Conservation (phyloP, 148 eudicot species). For the Polygonum maritimum region DNA sequence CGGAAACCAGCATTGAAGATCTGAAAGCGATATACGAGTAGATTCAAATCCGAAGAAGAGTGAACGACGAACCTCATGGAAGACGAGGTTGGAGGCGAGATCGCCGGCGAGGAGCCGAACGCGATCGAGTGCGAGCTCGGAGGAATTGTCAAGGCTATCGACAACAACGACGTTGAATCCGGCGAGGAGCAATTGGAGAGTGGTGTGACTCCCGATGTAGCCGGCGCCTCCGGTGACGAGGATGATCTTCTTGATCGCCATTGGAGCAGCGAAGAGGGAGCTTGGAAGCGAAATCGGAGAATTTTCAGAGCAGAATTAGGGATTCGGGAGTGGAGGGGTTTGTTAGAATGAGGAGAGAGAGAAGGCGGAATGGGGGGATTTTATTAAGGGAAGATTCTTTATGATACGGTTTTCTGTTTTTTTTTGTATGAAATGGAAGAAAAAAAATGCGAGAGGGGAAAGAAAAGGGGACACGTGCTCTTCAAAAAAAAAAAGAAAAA, state of each 20-base stretch:
- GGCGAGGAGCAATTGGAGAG: conserved; percentile 54
- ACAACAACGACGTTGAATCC: conserved; percentile 63
- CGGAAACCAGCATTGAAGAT: neutral
- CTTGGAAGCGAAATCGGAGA: conserved; percentile 3
- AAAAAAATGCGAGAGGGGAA: neutral
- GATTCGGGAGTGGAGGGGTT: neutral
- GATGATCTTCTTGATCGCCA: conserved; percentile 35
- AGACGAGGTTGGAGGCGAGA: conserved; percentile 42
- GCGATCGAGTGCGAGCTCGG: conserved; percentile 56
- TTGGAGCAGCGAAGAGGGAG: neutral
- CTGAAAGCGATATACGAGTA: neutral
- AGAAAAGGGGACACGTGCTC: neutral
- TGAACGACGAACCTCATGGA: conserved; percentile 42
- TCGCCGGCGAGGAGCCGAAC: conserved; percentile 66
- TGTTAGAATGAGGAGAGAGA: neutral
- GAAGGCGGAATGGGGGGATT: too few relatives aligned
- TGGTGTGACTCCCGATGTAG: conserved; percentile 86
- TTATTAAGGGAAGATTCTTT: neutral
- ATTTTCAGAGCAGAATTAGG: neutral
- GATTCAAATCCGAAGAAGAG: neutral
- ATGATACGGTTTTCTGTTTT: neutral
- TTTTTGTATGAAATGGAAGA: neutral
- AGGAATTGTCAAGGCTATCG: conserved; percentile 78
- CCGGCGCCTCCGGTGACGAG: conserved; percentile 96
- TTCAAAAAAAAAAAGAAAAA: too few relatives aligned